Percentiles rank a stretch among this genome's conserved stretches.
These are phyloP conservation scores for Dissophora globulifera DNA, from an alignment of 192 early-diverging fungal species.

Conservation along the genomic window DNA sequence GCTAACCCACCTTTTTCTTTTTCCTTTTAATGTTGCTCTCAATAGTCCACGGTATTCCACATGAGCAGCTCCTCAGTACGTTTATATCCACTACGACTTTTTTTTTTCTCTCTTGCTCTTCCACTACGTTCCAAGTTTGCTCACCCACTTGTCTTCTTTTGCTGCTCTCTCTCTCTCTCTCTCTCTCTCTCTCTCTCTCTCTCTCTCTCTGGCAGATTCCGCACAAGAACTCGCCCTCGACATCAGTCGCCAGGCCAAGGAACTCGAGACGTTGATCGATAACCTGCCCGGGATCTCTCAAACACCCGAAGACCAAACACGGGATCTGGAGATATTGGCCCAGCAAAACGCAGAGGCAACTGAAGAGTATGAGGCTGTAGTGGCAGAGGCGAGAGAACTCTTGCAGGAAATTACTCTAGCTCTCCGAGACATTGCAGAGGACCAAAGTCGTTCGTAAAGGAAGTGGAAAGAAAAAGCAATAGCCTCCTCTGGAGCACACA, in stretches of 20 bases:
- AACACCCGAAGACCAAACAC: conserved; percentile 58
- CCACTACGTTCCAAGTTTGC: too few relatives aligned
- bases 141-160: too few relatives aligned
- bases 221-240: conserved; percentile 62
- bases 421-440: conserved; percentile 56
- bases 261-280: conserved; percentile 62
- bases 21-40: background rate
- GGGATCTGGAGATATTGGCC: conserved; percentile 51
- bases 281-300: conserved; percentile 57
- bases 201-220: conserved; percentile 27
- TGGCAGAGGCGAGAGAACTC: conserved; percentile 50
- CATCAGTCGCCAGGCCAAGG: conserved; percentile 63
- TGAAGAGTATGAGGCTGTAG: conserved; percentile 56
- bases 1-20: background rate
- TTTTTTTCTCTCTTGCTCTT: background rate
- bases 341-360: conserved; percentile 55
- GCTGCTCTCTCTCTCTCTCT: background rate
- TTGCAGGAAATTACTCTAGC: conserved; percentile 56
- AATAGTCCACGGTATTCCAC: conserved; percentile 57
- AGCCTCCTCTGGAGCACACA: background rate
- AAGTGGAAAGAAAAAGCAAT: conserved; percentile 1
- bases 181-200: background rate
- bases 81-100: too few relatives aligned
- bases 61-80: conserved; percentile 58
- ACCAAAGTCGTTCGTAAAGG: conserved; percentile 38